Conservation (phyloP, 306 rosid genomes). For the Clitoria ternatea region DNA sequence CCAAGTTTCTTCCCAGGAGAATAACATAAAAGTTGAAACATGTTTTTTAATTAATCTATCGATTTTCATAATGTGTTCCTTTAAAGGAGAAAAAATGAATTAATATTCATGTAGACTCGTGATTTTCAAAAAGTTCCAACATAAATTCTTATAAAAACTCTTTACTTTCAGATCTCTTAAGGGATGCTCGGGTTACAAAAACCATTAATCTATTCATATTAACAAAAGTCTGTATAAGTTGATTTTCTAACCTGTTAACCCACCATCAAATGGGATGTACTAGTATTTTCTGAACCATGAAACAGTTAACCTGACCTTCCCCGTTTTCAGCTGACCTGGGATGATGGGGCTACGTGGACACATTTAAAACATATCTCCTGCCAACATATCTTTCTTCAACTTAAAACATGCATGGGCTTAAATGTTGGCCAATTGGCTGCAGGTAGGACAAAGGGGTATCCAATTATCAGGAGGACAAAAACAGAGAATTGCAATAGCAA, state of each 20-base stretch:
- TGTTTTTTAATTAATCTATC: too few species aligned
- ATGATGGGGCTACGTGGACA: neutral
- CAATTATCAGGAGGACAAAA: slow-evolving; percentile 94
- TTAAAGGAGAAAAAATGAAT: too few species aligned
- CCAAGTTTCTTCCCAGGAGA: neutral
- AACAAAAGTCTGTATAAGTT: neutral
- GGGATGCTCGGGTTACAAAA: too few species aligned
- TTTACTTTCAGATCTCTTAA: too few species aligned
- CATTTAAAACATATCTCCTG: slow-evolving; percentile 21
- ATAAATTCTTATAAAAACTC: too few species aligned
- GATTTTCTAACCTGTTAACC: neutral
- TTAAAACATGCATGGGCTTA: neutral
- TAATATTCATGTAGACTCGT: too few species aligned
- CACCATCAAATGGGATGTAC: neutral
- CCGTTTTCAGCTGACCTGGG: neutral
- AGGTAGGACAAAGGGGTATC: slow-evolving; percentile 85
- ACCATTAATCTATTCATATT: neutral
- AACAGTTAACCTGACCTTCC: neutral
- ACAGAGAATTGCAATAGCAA: slow-evolving; percentile 84
- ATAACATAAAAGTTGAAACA: neutral
- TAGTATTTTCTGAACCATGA: neutral
- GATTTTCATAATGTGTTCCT: too few species aligned
- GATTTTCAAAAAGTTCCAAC: too few species aligned
- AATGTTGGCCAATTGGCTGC: neutral
- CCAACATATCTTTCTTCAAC: slow-evolving; percentile 17